phyloP scores from a whole-genome alignment of 129 eudicot genomes.

The Artemisia argyi region DNA sequence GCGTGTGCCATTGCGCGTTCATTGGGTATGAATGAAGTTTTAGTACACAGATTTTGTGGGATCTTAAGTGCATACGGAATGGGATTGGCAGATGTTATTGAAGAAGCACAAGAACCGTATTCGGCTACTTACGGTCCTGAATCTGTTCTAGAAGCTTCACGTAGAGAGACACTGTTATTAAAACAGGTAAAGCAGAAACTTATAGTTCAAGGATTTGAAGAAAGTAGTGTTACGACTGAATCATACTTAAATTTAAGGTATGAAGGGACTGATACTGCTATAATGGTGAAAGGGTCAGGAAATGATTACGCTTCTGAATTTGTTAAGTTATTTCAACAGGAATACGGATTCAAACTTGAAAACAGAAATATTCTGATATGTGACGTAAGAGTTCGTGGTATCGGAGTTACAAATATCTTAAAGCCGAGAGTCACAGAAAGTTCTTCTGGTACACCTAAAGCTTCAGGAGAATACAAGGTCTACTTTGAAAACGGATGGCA shows the following conservation, averaged over 20 bases:
- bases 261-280: conserved; percentile 97
- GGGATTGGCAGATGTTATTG: conserved; percentile 98
- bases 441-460: conserved; percentile 49
- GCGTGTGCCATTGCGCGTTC: conserved; percentile 99
- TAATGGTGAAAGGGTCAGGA: conserved; percentile 72
- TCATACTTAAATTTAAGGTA: conserved; percentile 79
- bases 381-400: conserved; percentile 96
- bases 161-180: conserved; percentile 58
- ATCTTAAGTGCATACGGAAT: conserved; percentile 91
- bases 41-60: conserved; percentile 89
- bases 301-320: conserved; percentile 76
- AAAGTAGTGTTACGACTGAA: conserved; percentile 62
- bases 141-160: conserved; percentile 70
- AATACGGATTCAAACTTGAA: conserved; percentile 90
- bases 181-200: conserved; percentile 67
- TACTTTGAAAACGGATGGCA: conserved; percentile 71
- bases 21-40: conserved; percentile 92
- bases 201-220: conserved; percentile 69
- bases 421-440: conserved; percentile 61
- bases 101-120: conserved; percentile 95
- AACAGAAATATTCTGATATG: conserved; percentile 76
- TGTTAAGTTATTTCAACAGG: conserved; percentile 74
- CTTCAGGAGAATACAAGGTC: conserved; percentile 53
- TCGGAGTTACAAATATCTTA: conserved; percentile 86
- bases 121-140: conserved; percentile 71